These are phyloP conservation scores for Claviceps paspali DNA, from an alignment of 2,329 filamentous ascomycete genomes.

Conservation along the genomic window DNA sequence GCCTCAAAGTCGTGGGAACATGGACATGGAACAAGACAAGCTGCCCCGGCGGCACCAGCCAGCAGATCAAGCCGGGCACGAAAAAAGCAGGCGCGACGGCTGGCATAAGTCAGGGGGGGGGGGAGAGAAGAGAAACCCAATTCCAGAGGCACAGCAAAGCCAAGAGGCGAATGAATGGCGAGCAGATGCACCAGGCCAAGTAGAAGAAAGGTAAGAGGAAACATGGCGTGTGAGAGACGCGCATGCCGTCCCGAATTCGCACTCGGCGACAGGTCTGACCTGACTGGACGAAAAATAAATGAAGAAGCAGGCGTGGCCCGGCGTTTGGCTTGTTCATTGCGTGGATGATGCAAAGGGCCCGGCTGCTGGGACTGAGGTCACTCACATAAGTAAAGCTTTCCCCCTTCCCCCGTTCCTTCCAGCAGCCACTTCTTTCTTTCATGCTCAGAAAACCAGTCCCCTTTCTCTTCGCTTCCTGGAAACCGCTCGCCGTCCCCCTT, in stretches of 20 bases:
- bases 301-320: conserved; percentile 4
- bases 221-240: no score
- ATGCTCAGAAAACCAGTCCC: conserved; percentile 10
- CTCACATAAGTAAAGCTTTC: conserved; percentile 22
- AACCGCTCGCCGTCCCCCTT: conserved; percentile 3
- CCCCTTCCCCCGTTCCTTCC: conserved; percentile 17
- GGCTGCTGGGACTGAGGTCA: conserved; percentile 7
- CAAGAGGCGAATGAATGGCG: no score
- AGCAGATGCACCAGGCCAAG: no score
- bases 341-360: conserved; percentile 6
- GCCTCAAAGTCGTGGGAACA: neutral
- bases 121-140: neutral
- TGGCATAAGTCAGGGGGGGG: neutral
- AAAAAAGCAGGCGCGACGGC: neutral
- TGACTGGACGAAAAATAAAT: neutral
- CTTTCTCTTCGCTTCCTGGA: conserved; percentile 4
- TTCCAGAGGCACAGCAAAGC: neutral
- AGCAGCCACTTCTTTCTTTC: conserved; percentile 11
- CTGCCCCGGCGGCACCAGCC: neutral
- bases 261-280: neutral
- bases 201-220: no score
- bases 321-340: conserved; percentile 4
- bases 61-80: neutral
- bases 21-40: neutral
- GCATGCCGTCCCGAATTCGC: no score